phyloP scores from a whole-genome alignment of 768 basidiomycete species.

The Boletus edulis region DNA sequence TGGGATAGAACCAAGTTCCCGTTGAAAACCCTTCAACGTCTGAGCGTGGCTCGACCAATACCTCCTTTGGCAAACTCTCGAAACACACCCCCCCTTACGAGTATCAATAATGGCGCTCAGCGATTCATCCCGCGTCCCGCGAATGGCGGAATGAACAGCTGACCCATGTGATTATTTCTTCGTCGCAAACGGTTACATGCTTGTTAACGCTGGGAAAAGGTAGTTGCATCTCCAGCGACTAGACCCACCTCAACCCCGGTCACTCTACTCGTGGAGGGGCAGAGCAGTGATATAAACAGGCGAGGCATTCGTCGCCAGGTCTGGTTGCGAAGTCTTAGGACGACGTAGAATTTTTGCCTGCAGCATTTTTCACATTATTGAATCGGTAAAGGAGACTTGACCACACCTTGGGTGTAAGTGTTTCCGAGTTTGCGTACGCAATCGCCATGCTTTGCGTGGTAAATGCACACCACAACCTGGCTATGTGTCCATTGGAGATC shows the following conservation, averaged over 20 bases:
- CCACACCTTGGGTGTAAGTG: slow-evolving; percentile 57
- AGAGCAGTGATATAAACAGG: slow-evolving; percentile 60
- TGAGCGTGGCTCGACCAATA: slow-evolving; percentile 59
- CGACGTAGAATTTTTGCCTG: slow-evolving; percentile 38
- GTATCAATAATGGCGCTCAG: slow-evolving; percentile 30
- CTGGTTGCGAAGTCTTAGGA: slow-evolving; percentile 10
- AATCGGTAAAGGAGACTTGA: not conserved
- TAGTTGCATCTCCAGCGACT: not conserved
- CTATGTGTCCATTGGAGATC: slow-evolving; percentile 31
- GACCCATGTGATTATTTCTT: not conserved
- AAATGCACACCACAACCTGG: slow-evolving; percentile 80
- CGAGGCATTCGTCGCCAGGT: slow-evolving; percentile 25
- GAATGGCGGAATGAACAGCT: slow-evolving; percentile 21
- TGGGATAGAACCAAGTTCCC: slow-evolving; percentile 85
- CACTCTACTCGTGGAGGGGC: slow-evolving; percentile 28
- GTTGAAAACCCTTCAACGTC: slow-evolving; percentile 83
- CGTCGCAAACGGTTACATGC: not conserved
- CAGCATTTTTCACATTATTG: not conserved
- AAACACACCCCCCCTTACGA: slow-evolving; percentile 33
- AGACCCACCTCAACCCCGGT: not conserved
- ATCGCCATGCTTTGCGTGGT: slow-evolving; percentile 83
- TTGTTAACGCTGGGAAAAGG: not conserved
- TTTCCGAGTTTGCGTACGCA: slow-evolving; percentile 57
- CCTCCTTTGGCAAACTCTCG: slow-evolving; percentile 28
- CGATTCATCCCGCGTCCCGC: slow-evolving; percentile 16